Evolutionary conservation across 345 rosid genomes (phyloP).

Genomic region (Sapria himalayana): DNA sequence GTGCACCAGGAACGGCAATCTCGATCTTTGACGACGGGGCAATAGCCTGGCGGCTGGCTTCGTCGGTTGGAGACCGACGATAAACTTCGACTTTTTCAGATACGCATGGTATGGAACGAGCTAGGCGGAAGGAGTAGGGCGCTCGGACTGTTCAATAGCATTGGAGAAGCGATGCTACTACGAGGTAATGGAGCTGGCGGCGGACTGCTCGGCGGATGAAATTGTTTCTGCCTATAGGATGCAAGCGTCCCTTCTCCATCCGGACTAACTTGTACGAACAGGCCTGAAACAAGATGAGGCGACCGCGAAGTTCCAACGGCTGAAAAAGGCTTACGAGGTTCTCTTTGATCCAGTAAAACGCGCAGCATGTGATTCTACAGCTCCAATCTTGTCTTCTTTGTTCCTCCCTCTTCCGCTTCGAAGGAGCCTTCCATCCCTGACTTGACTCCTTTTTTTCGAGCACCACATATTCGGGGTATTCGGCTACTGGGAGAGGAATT

Average conservation of each 20-base stretch:
- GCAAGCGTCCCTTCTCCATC: conserved; percentile 82
- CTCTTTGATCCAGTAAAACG: conserved; percentile 83
- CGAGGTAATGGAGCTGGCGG: conserved; percentile 50
- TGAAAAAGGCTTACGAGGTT: conserved; percentile 63
- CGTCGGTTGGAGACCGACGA: too few species aligned
- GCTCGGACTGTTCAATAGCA: too few species aligned
- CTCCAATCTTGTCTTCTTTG: conserved; percentile 80
- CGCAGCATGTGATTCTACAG: conserved; percentile 87
- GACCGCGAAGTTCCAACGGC: conserved; percentile 87
- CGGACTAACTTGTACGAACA: conserved; percentile 80
- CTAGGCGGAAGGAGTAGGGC: too few species aligned
- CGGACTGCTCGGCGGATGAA: conserved; percentile 50
- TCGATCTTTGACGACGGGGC: too few species aligned
- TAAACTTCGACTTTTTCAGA: too few species aligned
- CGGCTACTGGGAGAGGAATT: conserved; percentile 58
- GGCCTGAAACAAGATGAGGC: conserved; percentile 59
- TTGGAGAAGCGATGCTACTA: conserved; percentile 74
- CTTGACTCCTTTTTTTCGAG: conserved; percentile 63
- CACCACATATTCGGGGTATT: conserved; percentile 42
- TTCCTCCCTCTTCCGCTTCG: conserved; percentile 17
- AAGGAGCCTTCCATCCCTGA: conserved; percentile 35
- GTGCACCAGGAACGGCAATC: too few species aligned
- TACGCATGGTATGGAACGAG: too few species aligned
- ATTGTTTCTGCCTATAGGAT: conserved; percentile 61
- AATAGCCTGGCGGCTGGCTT: too few species aligned